Evolutionary conservation across 768 basidiomycete species (phyloP), one percentile per base, ranked within the genome.

Genomic region (Trametes punicea): DNA sequence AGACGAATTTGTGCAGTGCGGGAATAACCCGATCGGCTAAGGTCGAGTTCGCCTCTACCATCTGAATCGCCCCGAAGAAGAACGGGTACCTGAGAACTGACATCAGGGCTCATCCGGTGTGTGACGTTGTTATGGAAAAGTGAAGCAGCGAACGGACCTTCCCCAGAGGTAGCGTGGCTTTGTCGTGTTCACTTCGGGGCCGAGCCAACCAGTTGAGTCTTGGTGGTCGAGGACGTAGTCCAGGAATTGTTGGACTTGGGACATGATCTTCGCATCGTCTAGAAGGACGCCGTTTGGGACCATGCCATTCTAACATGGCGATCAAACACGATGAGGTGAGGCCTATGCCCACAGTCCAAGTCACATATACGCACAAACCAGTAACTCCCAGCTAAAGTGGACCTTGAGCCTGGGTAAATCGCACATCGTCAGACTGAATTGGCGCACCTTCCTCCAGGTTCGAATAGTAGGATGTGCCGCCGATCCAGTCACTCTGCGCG

Each of bases 151-250:
- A 4, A n/a, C 49, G 34, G 11, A 78, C 75, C 79, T 72, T 52
- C 80, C 81, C 81, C 80, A 81, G 4, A 82, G 66, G 56, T 76
- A 81, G 7, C 79, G 73, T 21, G 81, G 80, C 61, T 81, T 81
- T 30, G 68, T 75, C 8, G 78, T 81, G 51, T 74, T 74, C 16
- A 79, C 78, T 58, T 81, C 81, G 4, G 81, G 80, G 3, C 81
- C 81, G 25, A 82, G 69, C 81, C 81, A 81, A 3, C 81, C 81
- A 6, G 77, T 76, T 4, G 74, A 73, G 59, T 80, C 79, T 62
- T 81, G 81, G 51, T 80, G 75, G 50, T 69, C 71, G 15, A 82
- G 60, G 6, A 81, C 80, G 57, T 81, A 81, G 44, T 75, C 69
- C 25, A 82, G 67, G 63, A 81, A 81, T 16, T 71, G 69, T 13